phyloP scores from a whole-genome alignment of 1,139 yeast species.

The Sugiyamaella paludigena region DNA sequence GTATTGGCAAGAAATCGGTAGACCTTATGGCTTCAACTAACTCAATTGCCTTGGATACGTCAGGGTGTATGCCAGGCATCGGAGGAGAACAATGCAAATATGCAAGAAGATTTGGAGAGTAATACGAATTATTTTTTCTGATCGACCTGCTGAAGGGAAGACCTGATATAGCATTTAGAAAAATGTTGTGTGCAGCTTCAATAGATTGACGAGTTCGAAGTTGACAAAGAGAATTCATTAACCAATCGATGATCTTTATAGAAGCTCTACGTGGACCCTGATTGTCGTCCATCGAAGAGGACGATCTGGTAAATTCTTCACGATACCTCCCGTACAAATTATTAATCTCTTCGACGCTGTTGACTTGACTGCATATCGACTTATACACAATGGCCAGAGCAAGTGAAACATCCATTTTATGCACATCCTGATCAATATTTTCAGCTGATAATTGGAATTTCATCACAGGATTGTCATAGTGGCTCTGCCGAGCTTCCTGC shows the following conservation, averaged over 20 bases:
- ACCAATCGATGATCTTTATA: conserved; percentile 26
- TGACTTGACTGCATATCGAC: conserved; percentile 11
- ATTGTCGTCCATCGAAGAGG: too few species aligned
- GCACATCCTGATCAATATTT: conserved; percentile 8
- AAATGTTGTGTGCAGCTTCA: conserved; percentile 26
- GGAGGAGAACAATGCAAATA: conserved; percentile 6
- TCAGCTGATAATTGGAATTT: conserved; percentile 3
- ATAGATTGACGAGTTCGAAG: conserved; percentile 19
- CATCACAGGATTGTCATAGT: background rate
- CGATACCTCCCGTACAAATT: conserved; percentile 24
- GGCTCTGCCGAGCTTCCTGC: too few species aligned
- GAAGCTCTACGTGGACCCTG: conserved; percentile 4
- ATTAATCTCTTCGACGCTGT: conserved; percentile 11
- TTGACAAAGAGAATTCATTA: conserved; percentile 27
- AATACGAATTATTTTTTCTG: background rate
- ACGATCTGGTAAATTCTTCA: background rate
- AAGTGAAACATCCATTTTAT: conserved; percentile 1
- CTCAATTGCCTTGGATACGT: conserved; percentile 23
- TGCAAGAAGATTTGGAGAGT: background rate
- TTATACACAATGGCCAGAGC: conserved; percentile 10
- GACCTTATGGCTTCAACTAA: conserved; percentile 19
- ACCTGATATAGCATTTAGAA: conserved; percentile 22
- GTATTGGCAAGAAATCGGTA: conserved; percentile 17
- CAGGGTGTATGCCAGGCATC: conserved; percentile 8
- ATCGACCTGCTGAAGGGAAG: conserved; percentile 17